These are phyloP conservation scores for Penicillium sp. DNA, from an alignment of 2,329 filamentous ascomycete species.

Conservation along the genomic window DNA sequence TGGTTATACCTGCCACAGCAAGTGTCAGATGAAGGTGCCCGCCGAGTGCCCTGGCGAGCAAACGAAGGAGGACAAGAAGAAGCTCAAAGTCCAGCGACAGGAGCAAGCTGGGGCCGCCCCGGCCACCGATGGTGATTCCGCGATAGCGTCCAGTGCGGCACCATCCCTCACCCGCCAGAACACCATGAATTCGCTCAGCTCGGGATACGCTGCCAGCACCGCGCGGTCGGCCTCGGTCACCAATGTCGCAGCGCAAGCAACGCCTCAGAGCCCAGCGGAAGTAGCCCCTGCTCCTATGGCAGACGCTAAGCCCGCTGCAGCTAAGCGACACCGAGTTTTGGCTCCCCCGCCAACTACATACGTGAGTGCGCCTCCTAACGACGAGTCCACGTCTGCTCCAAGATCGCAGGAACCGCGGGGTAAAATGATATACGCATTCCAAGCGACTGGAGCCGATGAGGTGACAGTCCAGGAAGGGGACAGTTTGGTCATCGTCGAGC, in stretches of 20 bases:
- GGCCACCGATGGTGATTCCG: constrained; percentile 41
- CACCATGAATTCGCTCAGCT: constrained; percentile 88
- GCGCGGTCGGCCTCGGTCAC: constrained; percentile 76
- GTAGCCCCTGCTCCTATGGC: constrained; percentile 44
- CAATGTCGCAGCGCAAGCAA: constrained; percentile 57
- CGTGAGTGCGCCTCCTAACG: constrained; percentile 65
- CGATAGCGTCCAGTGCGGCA: constrained; percentile 57
- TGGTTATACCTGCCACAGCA: constrained; percentile 96
- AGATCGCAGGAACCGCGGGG: constrained; percentile 64
- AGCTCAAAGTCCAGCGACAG: constrained; percentile 83
- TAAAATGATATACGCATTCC: constrained; percentile 88
- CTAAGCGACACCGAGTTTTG: constrained; percentile 71
- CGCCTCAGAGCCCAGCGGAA: constrained; percentile 54
- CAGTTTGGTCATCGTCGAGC: constrained; percentile 76
- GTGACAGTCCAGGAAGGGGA: constrained; percentile 77
- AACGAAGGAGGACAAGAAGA: constrained; percentile 93
- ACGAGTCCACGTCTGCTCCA: constrained; percentile 45
- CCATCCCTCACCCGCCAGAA: constrained; percentile 75
- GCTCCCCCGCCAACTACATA: constrained; percentile 87
- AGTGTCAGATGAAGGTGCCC: constrained; percentile 98
- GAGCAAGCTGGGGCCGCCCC: constrained; percentile 68
- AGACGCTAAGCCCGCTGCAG: constrained; percentile 33
- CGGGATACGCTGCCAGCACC: constrained; percentile 80
- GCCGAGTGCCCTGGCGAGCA: constrained; percentile 94
- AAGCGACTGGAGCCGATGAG: constrained; percentile 79